Percentiles rank a stretch among this genome's conserved stretches.
These are phyloP conservation scores for Penicillium flavigenum DNA, from an alignment of 495 filamentous ascomycete species.

Conservation along the genomic window DNA sequence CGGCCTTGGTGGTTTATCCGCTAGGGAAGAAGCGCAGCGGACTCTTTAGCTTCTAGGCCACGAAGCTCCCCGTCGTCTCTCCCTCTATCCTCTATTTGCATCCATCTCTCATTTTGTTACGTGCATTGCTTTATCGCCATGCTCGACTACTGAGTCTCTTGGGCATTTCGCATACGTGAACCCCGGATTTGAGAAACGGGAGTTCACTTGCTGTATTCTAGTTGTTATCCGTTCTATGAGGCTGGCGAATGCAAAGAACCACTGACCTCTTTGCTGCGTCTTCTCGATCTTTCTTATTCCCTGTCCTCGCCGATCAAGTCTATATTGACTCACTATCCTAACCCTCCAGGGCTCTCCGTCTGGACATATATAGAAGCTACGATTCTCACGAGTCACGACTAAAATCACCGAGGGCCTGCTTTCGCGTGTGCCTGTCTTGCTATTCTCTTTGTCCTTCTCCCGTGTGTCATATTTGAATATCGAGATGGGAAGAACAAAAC, in stretches of 20 bases:
- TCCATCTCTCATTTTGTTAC: not conserved
- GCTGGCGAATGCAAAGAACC: not conserved
- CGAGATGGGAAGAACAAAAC: not conserved
- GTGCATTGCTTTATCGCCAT: not conserved
- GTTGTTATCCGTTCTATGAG: not conserved
- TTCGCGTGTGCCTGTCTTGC: slow-evolving; percentile 4
- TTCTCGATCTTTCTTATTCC: not conserved
- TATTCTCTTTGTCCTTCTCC: not conserved
- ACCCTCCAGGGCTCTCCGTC: not conserved
- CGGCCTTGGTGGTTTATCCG: slow-evolving; percentile 84
- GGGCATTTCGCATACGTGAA: slow-evolving; percentile 8
- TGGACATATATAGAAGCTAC: slow-evolving; percentile 32
- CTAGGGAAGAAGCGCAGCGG: slow-evolving; percentile 88
- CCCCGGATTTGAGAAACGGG: not conserved
- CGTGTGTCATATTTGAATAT: not conserved
- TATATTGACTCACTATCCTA: slow-evolving; percentile 20
- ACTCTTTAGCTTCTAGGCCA: slow-evolving; percentile 73
- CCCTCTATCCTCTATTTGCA: not conserved
- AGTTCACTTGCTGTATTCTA: not conserved
- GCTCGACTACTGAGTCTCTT: not conserved
- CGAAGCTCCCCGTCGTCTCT: not conserved
- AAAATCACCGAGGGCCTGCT: slow-evolving; percentile 23
- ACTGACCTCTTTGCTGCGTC: not conserved
- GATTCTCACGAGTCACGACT: slow-evolving; percentile 33
- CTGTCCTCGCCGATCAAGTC: slow-evolving; percentile 17